phyloP scores from a whole-genome alignment of 148 eudicot genomes.

The Rheum nobile region DNA sequence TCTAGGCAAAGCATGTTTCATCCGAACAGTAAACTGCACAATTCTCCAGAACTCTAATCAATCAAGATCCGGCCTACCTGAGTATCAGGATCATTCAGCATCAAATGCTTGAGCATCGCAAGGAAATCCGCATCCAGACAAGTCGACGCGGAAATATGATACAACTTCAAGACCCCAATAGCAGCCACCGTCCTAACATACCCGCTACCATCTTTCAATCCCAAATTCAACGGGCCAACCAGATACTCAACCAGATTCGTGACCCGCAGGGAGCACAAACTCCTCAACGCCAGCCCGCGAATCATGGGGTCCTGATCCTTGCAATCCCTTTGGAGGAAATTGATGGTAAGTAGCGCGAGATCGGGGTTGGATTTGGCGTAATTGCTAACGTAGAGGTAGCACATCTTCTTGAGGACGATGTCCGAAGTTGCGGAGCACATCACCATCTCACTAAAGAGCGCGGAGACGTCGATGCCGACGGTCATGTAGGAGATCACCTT shows the following conservation, averaged over 20 bases:
- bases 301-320: conserved; percentile 98
- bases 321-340: conserved; percentile 91
- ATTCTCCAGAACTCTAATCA: not conserved
- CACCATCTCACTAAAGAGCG: conserved; percentile 95
- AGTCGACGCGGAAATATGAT: conserved; percentile 80
- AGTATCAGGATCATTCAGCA: conserved; percentile 85
- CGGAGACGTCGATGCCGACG: conserved; percentile 85
- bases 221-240: conserved; percentile 76
- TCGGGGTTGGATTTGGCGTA: conserved; percentile 91
- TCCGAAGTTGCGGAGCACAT: conserved; percentile 99
- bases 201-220: conserved; percentile 82
- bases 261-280: conserved; percentile 83
- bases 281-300: conserved; percentile 92
- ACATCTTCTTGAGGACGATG: conserved; percentile 95
- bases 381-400: conserved; percentile 90
- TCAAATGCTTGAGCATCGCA: conserved; percentile 64
- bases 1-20: no score
- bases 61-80: conserved; percentile 41
- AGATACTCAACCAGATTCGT: conserved; percentile 92
- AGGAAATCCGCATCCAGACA: conserved; percentile 88
- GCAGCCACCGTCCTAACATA: conserved; percentile 89
- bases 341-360: conserved; percentile 84
- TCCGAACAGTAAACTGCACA: not conserved
- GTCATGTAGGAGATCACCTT: conserved; percentile 99
- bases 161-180: conserved; percentile 81